Conservation (phyloP, 768 basidiomycete genomes). For the Suillus lakei region DNA sequence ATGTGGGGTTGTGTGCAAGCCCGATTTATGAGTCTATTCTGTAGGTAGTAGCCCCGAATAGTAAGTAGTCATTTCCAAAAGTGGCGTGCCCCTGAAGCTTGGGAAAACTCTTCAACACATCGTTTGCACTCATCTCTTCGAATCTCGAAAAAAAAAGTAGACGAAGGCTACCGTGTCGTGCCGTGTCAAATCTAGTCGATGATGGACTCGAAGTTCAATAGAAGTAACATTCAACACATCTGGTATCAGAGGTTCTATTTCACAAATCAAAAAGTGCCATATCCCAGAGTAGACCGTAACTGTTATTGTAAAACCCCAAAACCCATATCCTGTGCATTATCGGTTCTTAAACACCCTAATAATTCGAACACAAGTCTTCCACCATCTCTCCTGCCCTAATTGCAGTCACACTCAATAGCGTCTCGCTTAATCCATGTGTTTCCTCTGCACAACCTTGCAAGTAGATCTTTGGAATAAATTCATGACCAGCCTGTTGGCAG, state of each 20-base stretch:
- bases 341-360: neutral
- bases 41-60: no score
- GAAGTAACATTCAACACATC: neutral
- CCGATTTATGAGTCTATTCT: neutral
- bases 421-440: conserved; percentile 47
- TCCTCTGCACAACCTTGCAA: conserved; percentile 43
- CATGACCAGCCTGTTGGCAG: conserved; percentile 10
- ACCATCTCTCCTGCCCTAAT: conserved; percentile 51
- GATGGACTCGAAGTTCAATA: neutral
- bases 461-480: conserved; percentile 30
- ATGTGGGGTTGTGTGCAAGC: conserved; percentile 5
- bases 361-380: conserved; percentile 35
- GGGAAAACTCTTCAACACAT: no score
- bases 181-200: neutral
- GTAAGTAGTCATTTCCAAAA: neutral
- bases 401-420: conserved; percentile 50
- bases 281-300: neutral
- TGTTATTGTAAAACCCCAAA: neutral
- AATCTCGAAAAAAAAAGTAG: neutral
- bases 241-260: neutral
- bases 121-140: no score
- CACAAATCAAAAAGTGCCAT: neutral
- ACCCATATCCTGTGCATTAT: neutral
- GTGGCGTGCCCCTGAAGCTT: neutral
- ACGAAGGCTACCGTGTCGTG: neutral